Base-by-base conservation (phyloP, 116 monocot genomes). In the Cymodocea nodosa region DNA sequence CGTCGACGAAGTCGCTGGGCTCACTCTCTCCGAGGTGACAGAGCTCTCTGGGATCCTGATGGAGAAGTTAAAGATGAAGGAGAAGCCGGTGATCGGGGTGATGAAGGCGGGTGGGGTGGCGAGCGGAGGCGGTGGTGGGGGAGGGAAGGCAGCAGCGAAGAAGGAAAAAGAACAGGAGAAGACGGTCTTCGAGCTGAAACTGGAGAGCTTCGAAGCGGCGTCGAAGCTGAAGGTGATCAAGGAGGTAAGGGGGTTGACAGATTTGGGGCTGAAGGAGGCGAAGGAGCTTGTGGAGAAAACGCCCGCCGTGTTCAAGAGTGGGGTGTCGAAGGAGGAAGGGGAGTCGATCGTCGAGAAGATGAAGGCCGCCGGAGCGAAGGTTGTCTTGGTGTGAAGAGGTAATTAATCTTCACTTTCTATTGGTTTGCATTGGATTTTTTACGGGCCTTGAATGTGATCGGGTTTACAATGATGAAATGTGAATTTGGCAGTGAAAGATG, bases 151-250 rank as follows among this genome's bases (percentile, higher is more conserved):
- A 1, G 55, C 35, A 37, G 68, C 48, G 63, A 75, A 30, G 66
- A 53, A 68, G 77, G 90, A 77, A 72, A 76, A 79, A 76, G 83
- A 82, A 61, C 35, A 50, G 67, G 94, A 95, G 81, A 95, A 95
- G 81, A 95, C 87, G 30, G 90, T 95, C 68, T 95, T 90, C 62
- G 95, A 95, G 73, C 71, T 95, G 64, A 82, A 78, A 83, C 56
- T 95, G 71, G 95, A 95, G 36, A 76, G 77, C 13, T 94, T 75
- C 51, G 94, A 94, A 13, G 82, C 87, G 12, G 75, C 94, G 11
- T 76, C 81, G 35, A 80, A 80, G 76, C 72, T 80, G 57, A 80
- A 80, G 76, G 76, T 80, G 69, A 80, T 80, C 15, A 80, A 80
- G 69, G 80, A 80, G 69, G 76, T 80, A 16, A 72, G 80, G 35